Conservation (phyloP, 208 protist species). For the Trichomonas vaginalis region DNA sequence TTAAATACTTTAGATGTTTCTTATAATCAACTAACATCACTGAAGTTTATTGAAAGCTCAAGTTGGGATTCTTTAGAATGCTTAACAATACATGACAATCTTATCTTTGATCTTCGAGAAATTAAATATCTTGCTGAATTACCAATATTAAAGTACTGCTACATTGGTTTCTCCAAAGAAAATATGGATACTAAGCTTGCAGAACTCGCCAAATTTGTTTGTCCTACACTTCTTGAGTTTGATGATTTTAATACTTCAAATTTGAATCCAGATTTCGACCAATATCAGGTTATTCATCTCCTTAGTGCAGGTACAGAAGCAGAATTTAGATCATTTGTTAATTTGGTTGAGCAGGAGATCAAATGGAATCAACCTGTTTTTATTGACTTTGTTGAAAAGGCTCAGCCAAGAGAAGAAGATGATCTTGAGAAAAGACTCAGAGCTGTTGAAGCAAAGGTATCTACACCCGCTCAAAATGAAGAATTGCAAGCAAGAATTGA, state of each 20-base stretch:
- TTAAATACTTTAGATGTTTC: neutral
- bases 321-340: neutral
- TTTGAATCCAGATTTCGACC: neutral
- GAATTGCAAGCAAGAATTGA: neutral
- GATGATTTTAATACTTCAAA: neutral
- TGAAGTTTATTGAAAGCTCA: neutral
- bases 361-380: neutral
- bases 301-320: neutral
- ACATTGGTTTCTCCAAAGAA: neutral
- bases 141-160: neutral
- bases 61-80: neutral
- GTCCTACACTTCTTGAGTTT: neutral
- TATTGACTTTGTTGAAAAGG: neutral
- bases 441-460: neutral
- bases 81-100: neutral
- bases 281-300: neutral
- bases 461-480: neutral
- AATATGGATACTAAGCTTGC: neutral
- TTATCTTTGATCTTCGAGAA: neutral
- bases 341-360: neutral
- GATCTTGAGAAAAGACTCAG: neutral
- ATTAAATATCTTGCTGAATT: neutral
- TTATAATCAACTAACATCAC: neutral
- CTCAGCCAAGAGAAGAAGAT: neutral
- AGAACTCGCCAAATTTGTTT: neutral